Base-by-base conservation (phyloP, 495 filamentous ascomycete genomes). In the Hypoxylon fuscum region DNA sequence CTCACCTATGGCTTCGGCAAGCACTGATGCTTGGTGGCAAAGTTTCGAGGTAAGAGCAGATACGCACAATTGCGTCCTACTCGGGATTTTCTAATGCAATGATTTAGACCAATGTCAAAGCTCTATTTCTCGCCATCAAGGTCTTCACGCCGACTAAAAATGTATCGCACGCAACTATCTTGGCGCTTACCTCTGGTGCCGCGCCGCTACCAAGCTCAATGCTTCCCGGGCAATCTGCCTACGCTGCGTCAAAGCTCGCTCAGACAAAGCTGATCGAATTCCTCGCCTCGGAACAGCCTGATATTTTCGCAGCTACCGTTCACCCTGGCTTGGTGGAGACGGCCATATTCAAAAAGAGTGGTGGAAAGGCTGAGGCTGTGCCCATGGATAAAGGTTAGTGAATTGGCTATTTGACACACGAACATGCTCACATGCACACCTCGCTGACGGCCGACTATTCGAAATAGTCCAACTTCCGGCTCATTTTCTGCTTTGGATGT, bases 251-350 rank as follows among this genome's bases (percentile, higher is more conserved):
- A 7, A 83, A 81, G 59, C 40, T 79, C 0, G 75, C 77, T 2
- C 34, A 69, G 8, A 51, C 69, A 17, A 77, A 81, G 59, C 22
- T 74, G 1, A 56, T 76, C 17, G 79, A 81, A 49, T 76, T 64
- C 38, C 43, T 83, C 5, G 72, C 74, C 0, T 64, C 56, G 1
- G 79, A 81, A 60, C 72, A 80, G 35, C 74, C 74, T 7, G 64
- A 69, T 18, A 25, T 81, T 9, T 74, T 76, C 43, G 65, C 71
- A 2, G 66, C 62, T 4, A 64, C 65, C n/a, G 27, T 81, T 12
- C 77, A 81, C 37, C 78, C 80, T 0, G 80, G 78, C 8, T 57
- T 77, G 55, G 51, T 80, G 1, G 69, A 73, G 7, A 80, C 78
- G 1, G 68, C 61, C 9, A 73, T 72, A 20, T 69, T 73, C 34